These are phyloP conservation scores for Tubosaeta sp. DNA, from an alignment of 768 basidiomycete genomes.

Conservation along the genomic window DNA sequence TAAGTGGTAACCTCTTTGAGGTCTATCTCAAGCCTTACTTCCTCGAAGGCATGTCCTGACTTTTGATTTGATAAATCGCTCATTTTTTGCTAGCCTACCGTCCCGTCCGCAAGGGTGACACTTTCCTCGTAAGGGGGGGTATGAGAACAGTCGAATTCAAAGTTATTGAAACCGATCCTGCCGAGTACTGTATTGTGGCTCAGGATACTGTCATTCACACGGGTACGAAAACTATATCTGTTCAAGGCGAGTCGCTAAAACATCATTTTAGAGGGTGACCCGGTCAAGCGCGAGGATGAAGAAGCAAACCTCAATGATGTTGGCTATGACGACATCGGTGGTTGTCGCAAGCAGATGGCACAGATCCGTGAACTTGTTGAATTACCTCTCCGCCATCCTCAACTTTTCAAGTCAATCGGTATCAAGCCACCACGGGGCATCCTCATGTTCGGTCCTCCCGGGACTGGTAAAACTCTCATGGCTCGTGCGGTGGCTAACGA, in stretches of 20 bases:
- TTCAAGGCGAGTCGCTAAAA: conserved; percentile 1
- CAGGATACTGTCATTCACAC: conserved; percentile 98
- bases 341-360: conserved; percentile 99
- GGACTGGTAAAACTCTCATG: conserved; percentile 99
- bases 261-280: conserved; percentile 77
- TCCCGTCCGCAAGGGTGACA: conserved; percentile 95
- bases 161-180: conserved; percentile 95
- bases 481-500: conserved; percentile 99
- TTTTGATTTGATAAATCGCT: not conserved
- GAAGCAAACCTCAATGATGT: conserved; percentile 95
- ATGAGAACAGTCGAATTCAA: conserved; percentile 99
- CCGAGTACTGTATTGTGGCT: conserved; percentile 98
- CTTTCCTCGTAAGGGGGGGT: conserved; percentile 97
- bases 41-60: conserved; percentile 67
- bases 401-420: conserved; percentile 99
- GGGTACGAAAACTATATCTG: conserved; percentile 34
- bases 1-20: conserved; percentile 98
- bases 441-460: conserved; percentile 96
- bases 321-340: conserved; percentile 99
- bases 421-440: conserved; percentile 99
- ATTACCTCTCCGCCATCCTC: conserved; percentile 94
- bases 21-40: conserved; percentile 99
- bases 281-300: conserved; percentile 98
- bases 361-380: conserved; percentile 99
- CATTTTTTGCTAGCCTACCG: conserved; percentile 62